Evolutionary conservation across 345 rosid genomes (phyloP).

Genomic region (Aquilaria yunnanensis): DNA sequence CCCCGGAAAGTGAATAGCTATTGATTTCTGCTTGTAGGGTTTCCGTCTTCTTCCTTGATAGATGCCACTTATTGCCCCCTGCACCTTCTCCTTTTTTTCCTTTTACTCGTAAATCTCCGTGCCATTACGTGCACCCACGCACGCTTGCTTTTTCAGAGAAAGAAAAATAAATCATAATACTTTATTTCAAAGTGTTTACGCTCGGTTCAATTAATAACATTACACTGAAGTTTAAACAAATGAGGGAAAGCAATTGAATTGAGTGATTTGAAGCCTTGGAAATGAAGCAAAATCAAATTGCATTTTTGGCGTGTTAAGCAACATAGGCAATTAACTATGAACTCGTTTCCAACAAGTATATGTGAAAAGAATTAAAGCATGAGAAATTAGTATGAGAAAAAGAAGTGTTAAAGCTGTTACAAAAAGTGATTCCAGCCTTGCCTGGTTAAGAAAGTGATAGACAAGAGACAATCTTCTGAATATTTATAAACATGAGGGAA

Average conservation of each 20-base stretch:
- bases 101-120: background rate
- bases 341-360: constrained; percentile 5
- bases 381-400: background rate
- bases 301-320: constrained; percentile 4
- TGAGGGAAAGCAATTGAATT: background rate
- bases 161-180: background rate
- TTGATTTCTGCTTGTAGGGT: constrained; percentile 9
- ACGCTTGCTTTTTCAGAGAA: background rate
- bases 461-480: constrained; percentile 10
- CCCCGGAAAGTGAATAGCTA: constrained; percentile 16
- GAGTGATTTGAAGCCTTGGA: constrained; percentile 15
- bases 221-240: too few relatives aligned
- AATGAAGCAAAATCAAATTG: constrained; percentile 17
- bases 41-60: background rate
- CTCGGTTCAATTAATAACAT: too few relatives aligned
- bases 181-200: too few relatives aligned
- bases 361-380: constrained; percentile 14
- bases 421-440: constrained; percentile 19
- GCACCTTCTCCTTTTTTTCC: too few relatives aligned
- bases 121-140: background rate
- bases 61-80: background rate
- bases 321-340: constrained; percentile 11
- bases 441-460: constrained; percentile 23
- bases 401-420: constrained; percentile 17
- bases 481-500: background rate